Conservation (phyloP, 2,329 filamentous ascomycete genomes). For the Aspergillus arachidicola region DNA sequence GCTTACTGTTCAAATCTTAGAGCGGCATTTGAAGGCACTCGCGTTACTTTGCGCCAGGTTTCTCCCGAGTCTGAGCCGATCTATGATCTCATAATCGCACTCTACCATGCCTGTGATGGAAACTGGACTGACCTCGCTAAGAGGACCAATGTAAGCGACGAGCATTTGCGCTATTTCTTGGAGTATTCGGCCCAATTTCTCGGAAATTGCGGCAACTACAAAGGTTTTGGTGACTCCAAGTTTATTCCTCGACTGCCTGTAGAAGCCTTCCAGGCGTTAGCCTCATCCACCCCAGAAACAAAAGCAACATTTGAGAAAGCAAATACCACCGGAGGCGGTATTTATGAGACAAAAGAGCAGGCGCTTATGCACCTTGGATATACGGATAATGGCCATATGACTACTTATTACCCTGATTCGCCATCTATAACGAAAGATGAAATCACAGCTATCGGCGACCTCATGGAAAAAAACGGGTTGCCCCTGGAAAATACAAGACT, state of each 20-base stretch:
- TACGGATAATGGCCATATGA: constrained; percentile 73
- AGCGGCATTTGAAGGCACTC: constrained; percentile 74
- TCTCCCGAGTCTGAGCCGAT: constrained; percentile 81
- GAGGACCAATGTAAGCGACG: constrained; percentile 65
- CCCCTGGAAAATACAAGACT: constrained; percentile 76
- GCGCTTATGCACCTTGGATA: constrained; percentile 76
- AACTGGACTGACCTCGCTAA: constrained; percentile 70
- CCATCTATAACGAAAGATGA: constrained; percentile 73
- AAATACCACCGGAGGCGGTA: constrained; percentile 59
- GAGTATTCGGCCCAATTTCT: constrained; percentile 79
- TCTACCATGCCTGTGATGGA: constrained; percentile 67
- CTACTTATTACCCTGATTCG: constrained; percentile 80
- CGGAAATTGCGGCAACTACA: constrained; percentile 82
- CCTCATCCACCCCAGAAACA: constrained; percentile 61
- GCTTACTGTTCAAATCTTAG: constrained; percentile 45
- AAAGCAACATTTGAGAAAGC: constrained; percentile 68
- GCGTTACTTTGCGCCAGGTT: constrained; percentile 77
- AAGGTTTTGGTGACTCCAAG: constrained; percentile 83
- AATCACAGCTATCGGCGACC: constrained; percentile 71
- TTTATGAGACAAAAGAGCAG: constrained; percentile 68
- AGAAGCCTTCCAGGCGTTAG: constrained; percentile 66
- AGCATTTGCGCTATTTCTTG: constrained; percentile 69
- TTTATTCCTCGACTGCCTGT: constrained; percentile 74
- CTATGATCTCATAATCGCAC: constrained; percentile 75
- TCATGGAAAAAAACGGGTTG: constrained; percentile 71